Evolutionary conservation across 495 filamentous ascomycete species (phyloP), one percentile per base, ranked within the genome.

Genomic region (Neurospora africana): DNA sequence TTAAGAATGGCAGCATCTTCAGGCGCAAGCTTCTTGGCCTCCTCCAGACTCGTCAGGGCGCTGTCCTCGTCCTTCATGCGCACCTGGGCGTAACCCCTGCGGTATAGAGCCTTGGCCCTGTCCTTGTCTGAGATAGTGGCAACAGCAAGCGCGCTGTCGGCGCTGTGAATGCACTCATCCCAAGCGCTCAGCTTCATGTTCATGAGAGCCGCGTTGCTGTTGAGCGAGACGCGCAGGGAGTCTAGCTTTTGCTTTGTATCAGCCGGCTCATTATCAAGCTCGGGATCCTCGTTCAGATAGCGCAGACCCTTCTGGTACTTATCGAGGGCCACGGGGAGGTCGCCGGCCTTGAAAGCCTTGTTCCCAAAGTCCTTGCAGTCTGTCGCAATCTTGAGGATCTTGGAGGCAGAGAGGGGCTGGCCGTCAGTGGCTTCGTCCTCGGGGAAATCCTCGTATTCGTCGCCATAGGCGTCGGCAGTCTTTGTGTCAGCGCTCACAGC

Each of bases 221-320:
- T 85, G 44, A 84, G 82, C 43, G 79, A 80, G 65, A 77, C 61
- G 70, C 78, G 80, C 41, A 99, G 85, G 33, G 88, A 83, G 75
- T 89, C 89, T 72, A 97, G 83, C 76, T 92, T 84, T 68, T 83
- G 78, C 67, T 86, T 87, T 40, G 91, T 84, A 61, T 93, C 91
- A 47, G 85, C 83, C 41, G 90, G 84, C 73, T 94, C 93, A 3
- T 85, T 82, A 21, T 93, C 89, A 27, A 90, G 81, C 68, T 89
- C 88, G 13, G 93, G 91, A 78, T 95, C 92, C 82, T 98, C 94
- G 79, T 94, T 93, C 72, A 98, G 82, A 78, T 98, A 99, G 74
- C 95, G 91, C 70, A 99, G 82, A n/a, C 88, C 94, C 84, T 99
- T 99, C 82, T 97, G 92, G 84, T 99, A 99, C 84, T 99, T 99